Evolutionary conservation across 371 early-diverging fungal genomes (phyloP).

Genomic region (Syncephalastrum racemosum): DNA sequence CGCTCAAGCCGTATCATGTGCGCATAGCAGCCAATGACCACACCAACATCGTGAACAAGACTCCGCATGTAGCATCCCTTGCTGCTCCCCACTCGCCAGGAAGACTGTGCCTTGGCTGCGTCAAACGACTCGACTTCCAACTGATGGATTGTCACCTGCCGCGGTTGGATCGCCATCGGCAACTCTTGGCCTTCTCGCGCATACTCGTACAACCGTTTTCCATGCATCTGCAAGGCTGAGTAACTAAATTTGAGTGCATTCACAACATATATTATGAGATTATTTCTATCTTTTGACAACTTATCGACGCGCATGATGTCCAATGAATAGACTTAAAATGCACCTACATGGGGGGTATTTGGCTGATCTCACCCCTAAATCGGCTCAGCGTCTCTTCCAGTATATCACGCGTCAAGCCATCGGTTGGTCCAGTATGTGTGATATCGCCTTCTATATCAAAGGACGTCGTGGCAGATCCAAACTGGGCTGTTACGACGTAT

Average conservation of each 20-base stretch:
- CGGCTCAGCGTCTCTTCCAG: constrained; percentile 23
- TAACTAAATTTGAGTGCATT: constrained; percentile 25
- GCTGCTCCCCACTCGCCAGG: constrained; percentile 35
- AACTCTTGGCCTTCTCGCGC: constrained; percentile 36
- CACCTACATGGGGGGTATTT: constrained; percentile 53
- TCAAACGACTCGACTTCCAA: constrained; percentile 26
- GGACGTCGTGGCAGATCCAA: constrained; percentile 50
- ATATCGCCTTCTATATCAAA: constrained; percentile 46
- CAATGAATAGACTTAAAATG: too few relatives aligned
- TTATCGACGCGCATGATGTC: not conserved
- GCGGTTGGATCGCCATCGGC: constrained; percentile 34
- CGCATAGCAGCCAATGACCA: constrained; percentile 33
- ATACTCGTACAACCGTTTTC: constrained; percentile 52
- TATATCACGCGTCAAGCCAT: constrained; percentile 24
- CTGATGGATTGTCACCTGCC: constrained; percentile 27
- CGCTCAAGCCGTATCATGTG: constrained; percentile 48
- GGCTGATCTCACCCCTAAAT: constrained; percentile 42
- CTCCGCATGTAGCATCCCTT: constrained; percentile 56
- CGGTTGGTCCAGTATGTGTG: constrained; percentile 22
- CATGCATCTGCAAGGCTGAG: constrained; percentile 48
- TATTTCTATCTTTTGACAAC: not conserved
- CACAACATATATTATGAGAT: too few relatives aligned
- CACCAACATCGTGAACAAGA: constrained; percentile 45
- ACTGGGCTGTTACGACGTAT: constrained; percentile 40
- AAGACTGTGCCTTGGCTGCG: constrained; percentile 6